Evolutionary conservation across 805 yeast genomes (phyloP).

Genomic region (Hanseniaspora meyeri): DNA sequence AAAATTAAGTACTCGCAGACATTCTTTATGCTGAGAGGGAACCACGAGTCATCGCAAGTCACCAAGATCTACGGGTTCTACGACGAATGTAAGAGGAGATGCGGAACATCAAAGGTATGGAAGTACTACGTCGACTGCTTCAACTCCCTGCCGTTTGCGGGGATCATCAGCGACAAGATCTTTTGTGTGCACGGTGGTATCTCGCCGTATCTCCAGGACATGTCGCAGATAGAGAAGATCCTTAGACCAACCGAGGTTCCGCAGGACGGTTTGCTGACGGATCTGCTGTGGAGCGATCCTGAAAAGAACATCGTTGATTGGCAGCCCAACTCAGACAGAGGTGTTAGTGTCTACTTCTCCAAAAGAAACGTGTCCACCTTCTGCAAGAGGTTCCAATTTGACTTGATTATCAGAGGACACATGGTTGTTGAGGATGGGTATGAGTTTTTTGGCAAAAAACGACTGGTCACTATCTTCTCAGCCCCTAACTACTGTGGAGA

Average conservation of each 20-base stretch:
- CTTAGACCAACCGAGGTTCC: slow-evolving; percentile 78
- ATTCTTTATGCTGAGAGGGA: slow-evolving; percentile 83
- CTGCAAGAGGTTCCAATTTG: slow-evolving; percentile 54
- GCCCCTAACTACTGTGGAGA: slow-evolving; percentile 60
- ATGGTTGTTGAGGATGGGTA: slow-evolving; percentile 87
- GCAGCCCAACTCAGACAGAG: slow-evolving; percentile 69
- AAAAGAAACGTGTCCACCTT: slow-evolving; percentile 61
- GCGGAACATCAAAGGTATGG: slow-evolving; percentile 82
- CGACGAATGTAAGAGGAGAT: slow-evolving; percentile 90
- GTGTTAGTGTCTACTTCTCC: slow-evolving; percentile 69
- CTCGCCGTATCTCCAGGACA: slow-evolving; percentile 54
- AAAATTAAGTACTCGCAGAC: slow-evolving; percentile 95
- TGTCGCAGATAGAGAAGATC: slow-evolving; percentile 58
- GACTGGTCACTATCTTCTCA: slow-evolving; percentile 63
- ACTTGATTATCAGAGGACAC: slow-evolving; percentile 69
- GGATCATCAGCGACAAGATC: slow-evolving; percentile 87
- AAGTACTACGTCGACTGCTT: slow-evolving; percentile 86
- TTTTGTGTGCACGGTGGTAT: slow-evolving; percentile 82
- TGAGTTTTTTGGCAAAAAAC: slow-evolving; percentile 64
- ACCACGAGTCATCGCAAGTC: slow-evolving; percentile 95
- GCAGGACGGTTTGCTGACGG: slow-evolving; percentile 65
- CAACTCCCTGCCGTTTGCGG: slow-evolving; percentile 90
- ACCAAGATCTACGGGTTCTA: slow-evolving; percentile 95
- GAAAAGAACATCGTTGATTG: slow-evolving; percentile 47
- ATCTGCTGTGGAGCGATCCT: slow-evolving; percentile 75